A percentile compares a stretch with the other conserved stretches of the same genome.
These are phyloP conservation scores for Cyclostephanos tholiformis DNA, from an alignment of 108 stramenopile genomes.

Conservation along the genomic window DNA sequence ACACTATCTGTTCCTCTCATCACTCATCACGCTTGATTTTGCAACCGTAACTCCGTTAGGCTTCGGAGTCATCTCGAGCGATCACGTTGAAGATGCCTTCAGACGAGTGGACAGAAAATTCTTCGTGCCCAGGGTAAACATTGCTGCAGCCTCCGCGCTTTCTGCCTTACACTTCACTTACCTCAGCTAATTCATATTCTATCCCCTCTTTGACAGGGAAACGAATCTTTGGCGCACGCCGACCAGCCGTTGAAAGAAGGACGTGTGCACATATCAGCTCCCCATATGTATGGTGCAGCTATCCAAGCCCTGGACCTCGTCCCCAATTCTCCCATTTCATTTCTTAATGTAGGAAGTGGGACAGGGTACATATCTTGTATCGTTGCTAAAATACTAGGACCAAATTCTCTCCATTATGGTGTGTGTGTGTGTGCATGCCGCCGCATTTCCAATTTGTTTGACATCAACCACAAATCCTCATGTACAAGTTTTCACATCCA, in stretches of 20 bases:
- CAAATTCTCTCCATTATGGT: slow-evolving; percentile 67
- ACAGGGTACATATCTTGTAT: slow-evolving; percentile 88
- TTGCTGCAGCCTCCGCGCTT: background rate
- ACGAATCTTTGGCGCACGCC: slow-evolving; percentile 62
- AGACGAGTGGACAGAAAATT: slow-evolving; percentile 79
- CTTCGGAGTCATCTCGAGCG: slow-evolving; percentile 75
- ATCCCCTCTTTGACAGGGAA: slow-evolving; percentile 30
- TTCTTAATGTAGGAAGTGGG: slow-evolving; percentile 88
- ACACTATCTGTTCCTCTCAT: background rate
- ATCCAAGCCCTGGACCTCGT: slow-evolving; percentile 85
- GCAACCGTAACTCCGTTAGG: slow-evolving; percentile 23
- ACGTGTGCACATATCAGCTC: slow-evolving; percentile 90
- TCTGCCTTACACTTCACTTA: background rate
- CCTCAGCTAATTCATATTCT: background rate
- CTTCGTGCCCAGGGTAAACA: slow-evolving; percentile 83
- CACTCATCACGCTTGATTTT: background rate
- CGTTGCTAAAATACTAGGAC: slow-evolving; percentile 81
- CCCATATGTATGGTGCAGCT: slow-evolving; percentile 88
- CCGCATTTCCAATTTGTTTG: background rate
- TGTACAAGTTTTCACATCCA: background rate
- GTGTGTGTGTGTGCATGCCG: no score
- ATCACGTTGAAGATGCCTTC: slow-evolving; percentile 70
- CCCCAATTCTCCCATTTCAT: slow-evolving; percentile 55
- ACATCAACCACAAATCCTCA: background rate
- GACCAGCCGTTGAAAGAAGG: slow-evolving; percentile 85